These are phyloP conservation scores for Skeletonema costatum DNA, from an alignment of 108 stramenopile species.

Conservation along the genomic window DNA sequence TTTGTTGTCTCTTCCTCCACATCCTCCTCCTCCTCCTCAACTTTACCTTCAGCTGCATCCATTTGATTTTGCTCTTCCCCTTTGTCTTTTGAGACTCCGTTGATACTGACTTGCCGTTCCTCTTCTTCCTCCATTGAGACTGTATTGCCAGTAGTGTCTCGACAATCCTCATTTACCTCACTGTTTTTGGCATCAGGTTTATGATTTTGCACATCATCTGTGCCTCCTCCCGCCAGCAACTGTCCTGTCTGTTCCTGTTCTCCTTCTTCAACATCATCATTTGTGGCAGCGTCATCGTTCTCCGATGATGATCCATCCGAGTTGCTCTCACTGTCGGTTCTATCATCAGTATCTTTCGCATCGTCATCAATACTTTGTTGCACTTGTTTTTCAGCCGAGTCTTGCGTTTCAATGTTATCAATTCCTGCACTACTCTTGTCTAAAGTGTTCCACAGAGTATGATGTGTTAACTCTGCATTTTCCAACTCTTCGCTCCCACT, in stretches of 20 bases:
- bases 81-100: background rate
- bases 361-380: background rate
- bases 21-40: background rate
- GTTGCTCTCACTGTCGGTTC: background rate
- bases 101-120: too few relatives aligned
- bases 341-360: background rate
- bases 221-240: background rate
- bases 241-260: background rate
- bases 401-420: background rate
- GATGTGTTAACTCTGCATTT: background rate
- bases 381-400: background rate
- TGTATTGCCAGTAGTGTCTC: background rate
- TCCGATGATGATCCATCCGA: background rate
- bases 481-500: background rate
- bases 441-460: background rate
- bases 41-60: background rate
- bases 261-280: background rate
- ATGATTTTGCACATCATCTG: background rate
- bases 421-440: background rate
- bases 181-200: background rate
- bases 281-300: background rate
- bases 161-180: background rate
- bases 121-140: background rate
- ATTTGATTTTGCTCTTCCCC: background rate
- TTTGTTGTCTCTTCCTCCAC: background rate